Conservation (phyloP, 768 basidiomycete genomes). For the Panaeolus cyanescens region DNA sequence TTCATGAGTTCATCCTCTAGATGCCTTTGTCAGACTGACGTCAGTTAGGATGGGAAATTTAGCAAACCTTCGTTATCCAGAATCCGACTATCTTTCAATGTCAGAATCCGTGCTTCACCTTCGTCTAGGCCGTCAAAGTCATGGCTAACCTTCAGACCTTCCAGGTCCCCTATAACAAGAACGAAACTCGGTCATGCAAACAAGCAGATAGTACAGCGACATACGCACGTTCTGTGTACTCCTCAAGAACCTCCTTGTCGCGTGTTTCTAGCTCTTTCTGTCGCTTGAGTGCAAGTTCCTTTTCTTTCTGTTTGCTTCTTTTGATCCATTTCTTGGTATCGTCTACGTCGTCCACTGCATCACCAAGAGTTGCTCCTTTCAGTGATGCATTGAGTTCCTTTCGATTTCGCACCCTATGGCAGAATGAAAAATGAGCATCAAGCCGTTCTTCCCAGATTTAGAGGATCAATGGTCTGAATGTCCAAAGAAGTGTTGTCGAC, state of each 20-base stretch:
- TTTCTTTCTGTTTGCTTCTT: constrained; percentile 86
- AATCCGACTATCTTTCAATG: constrained; percentile 93
- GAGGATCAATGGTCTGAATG: constrained; percentile 33
- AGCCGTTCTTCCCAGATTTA: constrained; percentile 25
- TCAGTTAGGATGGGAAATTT: neutral
- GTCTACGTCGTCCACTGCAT: constrained; percentile 75
- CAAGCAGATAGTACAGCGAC: neutral
- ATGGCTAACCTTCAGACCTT: constrained; percentile 94
- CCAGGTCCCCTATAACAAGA: constrained; percentile 70
- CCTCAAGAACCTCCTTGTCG: constrained; percentile 74
- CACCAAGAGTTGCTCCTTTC: constrained; percentile 91
- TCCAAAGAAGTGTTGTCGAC: constrained; percentile 49
- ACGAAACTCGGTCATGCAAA: neutral
- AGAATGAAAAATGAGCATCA: constrained; percentile 49
- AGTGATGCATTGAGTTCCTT: constrained; percentile 91
- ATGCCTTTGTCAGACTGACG: neutral
- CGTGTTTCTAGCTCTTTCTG: constrained; percentile 82
- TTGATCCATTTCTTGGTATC: constrained; percentile 91
- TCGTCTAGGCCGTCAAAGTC: constrained; percentile 91
- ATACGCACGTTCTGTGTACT: constrained; percentile 84
- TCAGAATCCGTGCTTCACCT: constrained; percentile 94
- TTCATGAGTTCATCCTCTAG: constrained; percentile 98
- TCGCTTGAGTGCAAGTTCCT: constrained; percentile 82
- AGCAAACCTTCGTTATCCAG: constrained; percentile 88
- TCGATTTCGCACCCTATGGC: constrained; percentile 86